These are phyloP conservation scores for Alternaria hordeiaustralica DNA, from an alignment of 2,329 filamentous ascomycete genomes.

Conservation along the genomic window DNA sequence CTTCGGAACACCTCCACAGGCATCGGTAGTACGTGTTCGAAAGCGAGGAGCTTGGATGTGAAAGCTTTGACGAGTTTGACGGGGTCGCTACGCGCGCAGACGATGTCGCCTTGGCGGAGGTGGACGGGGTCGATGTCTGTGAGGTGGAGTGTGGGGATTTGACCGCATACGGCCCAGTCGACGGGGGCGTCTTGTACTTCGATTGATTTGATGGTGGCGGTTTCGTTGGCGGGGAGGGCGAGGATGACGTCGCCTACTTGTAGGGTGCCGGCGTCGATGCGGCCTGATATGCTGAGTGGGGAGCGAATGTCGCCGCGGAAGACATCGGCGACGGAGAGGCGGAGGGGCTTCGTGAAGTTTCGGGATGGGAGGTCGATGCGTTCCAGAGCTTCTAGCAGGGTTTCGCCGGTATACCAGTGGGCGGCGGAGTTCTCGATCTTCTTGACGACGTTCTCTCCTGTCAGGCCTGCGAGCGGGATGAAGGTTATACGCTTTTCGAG, in stretches of 20 bases:
- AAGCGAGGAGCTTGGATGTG: conserved; percentile 83
- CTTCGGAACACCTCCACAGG: conserved; percentile 88
- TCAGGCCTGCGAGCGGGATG: conserved; percentile 86
- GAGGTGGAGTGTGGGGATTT: conserved; percentile 85
- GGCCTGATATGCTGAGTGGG: conserved; percentile 83
- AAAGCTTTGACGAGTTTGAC: conserved; percentile 76
- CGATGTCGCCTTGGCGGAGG: conserved; percentile 78
- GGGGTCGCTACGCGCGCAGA: conserved; percentile 74
- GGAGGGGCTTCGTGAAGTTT: conserved; percentile 77
- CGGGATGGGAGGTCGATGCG: conserved; percentile 75
- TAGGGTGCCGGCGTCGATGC: conserved; percentile 81
- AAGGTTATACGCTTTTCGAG: conserved; percentile 81
- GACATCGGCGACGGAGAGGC: conserved; percentile 86
- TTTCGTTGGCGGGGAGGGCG: conserved; percentile 81
- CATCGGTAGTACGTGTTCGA: conserved; percentile 89
- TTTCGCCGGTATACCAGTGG: conserved; percentile 81
- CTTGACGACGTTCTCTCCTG: conserved; percentile 82
- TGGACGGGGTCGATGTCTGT: conserved; percentile 84
- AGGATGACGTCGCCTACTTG: conserved; percentile 84
- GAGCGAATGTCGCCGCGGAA: conserved; percentile 81
- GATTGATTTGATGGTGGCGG: conserved; percentile 80
- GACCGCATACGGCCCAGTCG: conserved; percentile 92
- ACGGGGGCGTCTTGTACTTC: conserved; percentile 74
- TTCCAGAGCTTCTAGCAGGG: conserved; percentile 84
- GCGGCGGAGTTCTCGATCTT: conserved; percentile 59